Base-by-base conservation (phyloP, 1,139 yeast genomes). In the Yamadazyma aaseri region DNA sequence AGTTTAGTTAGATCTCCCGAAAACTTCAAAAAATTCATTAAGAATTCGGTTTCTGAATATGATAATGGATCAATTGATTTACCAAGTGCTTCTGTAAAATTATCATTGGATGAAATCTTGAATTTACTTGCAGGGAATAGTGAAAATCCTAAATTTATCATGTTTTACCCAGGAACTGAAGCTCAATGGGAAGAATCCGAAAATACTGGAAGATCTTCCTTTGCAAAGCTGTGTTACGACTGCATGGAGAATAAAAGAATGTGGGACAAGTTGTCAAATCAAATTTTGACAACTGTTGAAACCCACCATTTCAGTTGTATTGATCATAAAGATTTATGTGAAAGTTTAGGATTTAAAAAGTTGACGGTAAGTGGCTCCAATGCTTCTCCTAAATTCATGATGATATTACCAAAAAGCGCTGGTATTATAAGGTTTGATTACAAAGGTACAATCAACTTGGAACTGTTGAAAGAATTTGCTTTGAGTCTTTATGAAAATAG, bases 261-360 rank as follows among this genome's bases (percentile, higher is more conserved):
- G 2, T 84, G 92, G 92, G 75, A 71, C 37, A 56, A 66, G 26
- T 55, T 79, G 7, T 70, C 81, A 14, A 77, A 76, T 45, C 71
- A 65, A 30, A 51, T 81, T 5, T 46, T 60, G 9, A 50, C 63
- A 6, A 57, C 61, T 6, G 59, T 74, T n/a, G 59, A 59, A n/a
- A 58, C 76, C 0, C 82, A 74, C 6, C 86, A 78, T 53, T 61
- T 82, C 41, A 79, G 77, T 56, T 83, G 92, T 55, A 53, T 56
- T 20, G 53, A 71, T 13, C 67, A 78, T 45, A 58, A 65, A 3
- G 60, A 58, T 14, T 48, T 81, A 4, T 83, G 92, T 52, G 49
- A 58, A 22, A 60, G 69, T 33, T 51, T 83, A 26, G 81, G 79
- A 0, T 65, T 70, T 41, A 40, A 40, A 1, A 55, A 55, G 16